A percentile compares a stretch with the other conserved stretches of the same genome.
Conservation (phyloP, 768 basidiomycete genomes). For the Tulasnella sp. region DNA sequence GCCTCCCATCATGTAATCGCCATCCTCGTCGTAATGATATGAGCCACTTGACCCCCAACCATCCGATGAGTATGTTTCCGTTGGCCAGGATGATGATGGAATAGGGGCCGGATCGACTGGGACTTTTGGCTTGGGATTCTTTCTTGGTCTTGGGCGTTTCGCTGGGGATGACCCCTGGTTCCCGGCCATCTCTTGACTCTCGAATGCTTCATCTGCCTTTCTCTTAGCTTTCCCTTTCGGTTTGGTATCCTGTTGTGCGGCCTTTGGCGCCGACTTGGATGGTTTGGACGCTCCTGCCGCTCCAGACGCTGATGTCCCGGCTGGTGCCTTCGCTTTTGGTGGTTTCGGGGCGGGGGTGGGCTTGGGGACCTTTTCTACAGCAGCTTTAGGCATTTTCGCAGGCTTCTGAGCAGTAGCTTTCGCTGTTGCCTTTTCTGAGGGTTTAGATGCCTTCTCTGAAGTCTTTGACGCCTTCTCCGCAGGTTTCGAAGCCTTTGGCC, state of each 20-base stretch:
- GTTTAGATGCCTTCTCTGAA: not conserved
- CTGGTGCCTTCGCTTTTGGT: not conserved
- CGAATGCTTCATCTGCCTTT: constrained; percentile 6
- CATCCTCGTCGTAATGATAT: not conserved
- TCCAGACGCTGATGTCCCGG: not conserved
- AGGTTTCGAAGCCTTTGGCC: not conserved
- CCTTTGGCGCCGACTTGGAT: not conserved
- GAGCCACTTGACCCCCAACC: not conserved
- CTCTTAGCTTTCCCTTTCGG: constrained; percentile 6
- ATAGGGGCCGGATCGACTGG: not conserved
- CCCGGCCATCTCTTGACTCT: not conserved
- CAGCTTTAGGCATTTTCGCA: not conserved
- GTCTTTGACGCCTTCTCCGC: not conserved
- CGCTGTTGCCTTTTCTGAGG: not conserved
- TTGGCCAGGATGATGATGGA: not conserved
- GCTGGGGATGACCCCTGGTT: not conserved
- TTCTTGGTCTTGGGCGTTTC: not conserved
- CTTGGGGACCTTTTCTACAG: not conserved
- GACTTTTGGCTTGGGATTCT: not conserved
- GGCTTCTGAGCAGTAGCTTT: not conserved
- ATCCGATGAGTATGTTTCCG: not conserved
- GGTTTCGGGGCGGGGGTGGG: not conserved
- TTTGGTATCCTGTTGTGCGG: not conserved
- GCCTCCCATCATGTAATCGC: not conserved
- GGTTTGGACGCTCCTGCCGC: not conserved